A percentile compares a stretch with the other conserved stretches of the same genome.
phyloP scores from a whole-genome alignment of 441 rosid genomes.

The Populus hybrid region DNA sequence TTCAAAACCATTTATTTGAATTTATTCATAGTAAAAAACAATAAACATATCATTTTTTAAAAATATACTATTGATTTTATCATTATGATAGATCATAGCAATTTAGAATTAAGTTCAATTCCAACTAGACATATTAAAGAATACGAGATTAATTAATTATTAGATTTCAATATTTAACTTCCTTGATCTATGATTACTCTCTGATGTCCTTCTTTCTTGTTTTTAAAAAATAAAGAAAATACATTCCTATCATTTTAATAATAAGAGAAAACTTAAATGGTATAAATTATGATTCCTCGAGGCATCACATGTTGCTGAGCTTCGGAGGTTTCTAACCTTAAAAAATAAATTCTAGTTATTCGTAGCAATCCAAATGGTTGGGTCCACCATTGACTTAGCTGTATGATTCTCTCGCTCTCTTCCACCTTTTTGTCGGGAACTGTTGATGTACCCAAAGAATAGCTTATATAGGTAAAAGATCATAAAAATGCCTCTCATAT shows the following conservation, averaged over 20 bases:
- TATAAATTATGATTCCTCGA: not conserved
- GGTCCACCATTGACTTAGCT: not conserved
- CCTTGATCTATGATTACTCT: not conserved
- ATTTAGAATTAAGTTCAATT: not conserved
- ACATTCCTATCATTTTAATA: not conserved
- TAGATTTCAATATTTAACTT: not conserved
- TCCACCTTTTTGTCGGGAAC: not conserved
- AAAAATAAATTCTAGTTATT: not conserved
- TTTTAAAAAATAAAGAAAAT: too few relatives aligned
- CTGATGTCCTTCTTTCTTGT: not conserved
- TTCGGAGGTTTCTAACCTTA: not conserved
- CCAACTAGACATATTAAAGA: not conserved
- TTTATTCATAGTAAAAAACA: too few relatives aligned
- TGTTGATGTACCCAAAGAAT: not conserved
- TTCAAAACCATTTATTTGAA: not conserved
- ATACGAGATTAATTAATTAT: too few relatives aligned
- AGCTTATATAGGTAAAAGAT: not conserved
- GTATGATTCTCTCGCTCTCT: not conserved
- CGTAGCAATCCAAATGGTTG: slow-evolving; percentile 11
- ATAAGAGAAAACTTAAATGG: not conserved
- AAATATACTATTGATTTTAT: too few relatives aligned
- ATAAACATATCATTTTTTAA: not conserved
- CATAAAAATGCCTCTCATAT: not conserved
- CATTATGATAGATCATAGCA: not conserved
- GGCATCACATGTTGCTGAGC: not conserved